A percentile compares a stretch with the other conserved stretches of the same genome.
Conservation (phyloP, 306 rosid species). For the Rosa lucieae region DNA sequence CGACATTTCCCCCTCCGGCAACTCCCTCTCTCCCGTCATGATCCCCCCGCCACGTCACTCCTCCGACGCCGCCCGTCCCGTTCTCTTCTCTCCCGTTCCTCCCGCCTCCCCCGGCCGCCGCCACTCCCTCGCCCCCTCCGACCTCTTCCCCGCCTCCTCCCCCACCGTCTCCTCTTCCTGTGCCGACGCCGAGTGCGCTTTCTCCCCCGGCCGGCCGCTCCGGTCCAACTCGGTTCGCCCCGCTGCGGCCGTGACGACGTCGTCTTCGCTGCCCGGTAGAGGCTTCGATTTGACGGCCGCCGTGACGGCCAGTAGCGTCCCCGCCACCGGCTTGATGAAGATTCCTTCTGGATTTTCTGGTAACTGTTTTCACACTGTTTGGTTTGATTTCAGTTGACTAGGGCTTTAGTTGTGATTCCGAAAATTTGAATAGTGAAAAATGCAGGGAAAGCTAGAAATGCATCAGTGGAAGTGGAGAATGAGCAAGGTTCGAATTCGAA, state of each 20-base stretch:
- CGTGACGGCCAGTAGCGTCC: conserved; percentile 44
- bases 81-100: conserved; percentile 4
- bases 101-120: conserved; percentile 39
- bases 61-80: conserved; percentile 39
- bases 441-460: conserved; percentile 56
- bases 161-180: conserved; percentile 25
- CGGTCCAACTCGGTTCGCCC: conserved; percentile 40
- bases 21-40: conserved; percentile 74
- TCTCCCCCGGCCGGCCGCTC: conserved; percentile 38
- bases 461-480: conserved; percentile 32
- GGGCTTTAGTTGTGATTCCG: background rate
- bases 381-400: background rate
- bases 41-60: conserved; percentile 70
- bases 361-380: conserved; percentile 8
- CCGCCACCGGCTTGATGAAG: conserved; percentile 57
- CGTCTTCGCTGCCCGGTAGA: conserved; percentile 44
- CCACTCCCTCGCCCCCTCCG: conserved; percentile 39
- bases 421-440: background rate
- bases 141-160: conserved; percentile 21
- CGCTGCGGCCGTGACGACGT: conserved; percentile 32
- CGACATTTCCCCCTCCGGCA: conserved; percentile 38
- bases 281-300: conserved; percentile 42
- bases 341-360: conserved; percentile 43
- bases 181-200: conserved; percentile 10
- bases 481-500: conserved; percentile 36